Evolutionary conservation across 805 yeast genomes (phyloP).

Genomic region (Lipomyces yamadae): DNA sequence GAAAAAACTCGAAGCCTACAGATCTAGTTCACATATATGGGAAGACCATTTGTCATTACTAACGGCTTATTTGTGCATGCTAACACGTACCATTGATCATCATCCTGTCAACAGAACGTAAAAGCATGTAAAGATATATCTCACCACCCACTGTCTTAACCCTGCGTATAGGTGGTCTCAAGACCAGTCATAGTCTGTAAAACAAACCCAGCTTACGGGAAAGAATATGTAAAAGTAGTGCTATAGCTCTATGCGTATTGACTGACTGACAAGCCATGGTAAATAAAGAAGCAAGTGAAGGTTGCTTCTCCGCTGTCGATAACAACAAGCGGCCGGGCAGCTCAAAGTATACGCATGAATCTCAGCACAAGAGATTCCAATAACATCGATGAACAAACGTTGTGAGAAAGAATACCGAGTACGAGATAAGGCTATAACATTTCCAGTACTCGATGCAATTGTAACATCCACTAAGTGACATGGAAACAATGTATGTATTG

Average conservation of each 20-base stretch:
- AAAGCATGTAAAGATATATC: conserved; percentile 1
- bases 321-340: conserved; percentile 8
- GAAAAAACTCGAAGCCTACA: neutral
- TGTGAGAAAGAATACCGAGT: neutral
- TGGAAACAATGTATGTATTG: neutral
- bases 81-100: neutral
- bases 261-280: conserved; percentile 18
- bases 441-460: too few relatives aligned
- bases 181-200: neutral
- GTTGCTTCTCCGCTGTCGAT: conserved; percentile 1
- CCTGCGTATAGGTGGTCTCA: conserved; percentile 5
- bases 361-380: neutral
- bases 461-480: neutral
- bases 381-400: neutral
- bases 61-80: neutral
- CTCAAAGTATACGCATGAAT: conserved; percentile 8
- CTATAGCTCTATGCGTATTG: conserved; percentile 9
- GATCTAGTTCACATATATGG: neutral
- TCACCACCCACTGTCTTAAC: conserved; percentile 16
- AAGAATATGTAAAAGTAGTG: conserved; percentile 16
- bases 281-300: conserved; percentile 9
- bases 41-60: neutral
- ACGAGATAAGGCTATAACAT: neutral
- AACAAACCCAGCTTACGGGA: conserved; percentile 5
- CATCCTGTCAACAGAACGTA: neutral